Percentiles rank a stretch among this genome's conserved stretches.
Evolutionary conservation across 2,329 filamentous ascomycete species (phyloP).

Genomic region (Stagonosporopsis cucurbitacearum): DNA sequence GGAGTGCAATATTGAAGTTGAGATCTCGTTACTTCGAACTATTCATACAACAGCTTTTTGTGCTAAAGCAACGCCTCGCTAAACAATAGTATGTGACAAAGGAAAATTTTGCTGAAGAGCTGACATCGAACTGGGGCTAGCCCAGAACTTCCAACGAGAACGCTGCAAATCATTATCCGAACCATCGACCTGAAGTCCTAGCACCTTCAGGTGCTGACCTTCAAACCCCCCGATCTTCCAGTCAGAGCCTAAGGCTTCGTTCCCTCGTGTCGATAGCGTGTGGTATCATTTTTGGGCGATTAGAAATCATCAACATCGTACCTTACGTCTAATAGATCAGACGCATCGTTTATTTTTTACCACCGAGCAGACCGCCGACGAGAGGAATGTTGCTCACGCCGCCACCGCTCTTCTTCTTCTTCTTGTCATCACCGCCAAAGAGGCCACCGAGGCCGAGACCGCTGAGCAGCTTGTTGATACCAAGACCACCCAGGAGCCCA

Average conservation of each 20-base stretch:
- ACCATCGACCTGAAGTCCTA: slow-evolving; percentile 6
- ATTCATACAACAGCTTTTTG: slow-evolving; percentile 24
- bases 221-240: slow-evolving; percentile 45
- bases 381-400: slow-evolving; percentile 52
- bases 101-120: slow-evolving; percentile 22
- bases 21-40: slow-evolving; percentile 20
- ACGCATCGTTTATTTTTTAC: slow-evolving; percentile 37
- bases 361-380: slow-evolving; percentile 57
- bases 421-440: slow-evolving; percentile 62
- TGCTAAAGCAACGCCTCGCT: slow-evolving; percentile 9
- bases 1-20: slow-evolving; percentile 1
- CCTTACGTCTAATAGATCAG: slow-evolving; percentile 6
- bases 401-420: slow-evolving; percentile 57
- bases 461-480: slow-evolving; percentile 75
- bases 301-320: slow-evolving; percentile 22
- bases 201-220: slow-evolving; percentile 21
- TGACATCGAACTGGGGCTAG: slow-evolving; percentile 15
- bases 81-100: slow-evolving; percentile 20
- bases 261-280: slow-evolving; percentile 27
- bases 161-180: slow-evolving; percentile 17
- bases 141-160: slow-evolving; percentile 18
- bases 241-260: slow-evolving; percentile 18
- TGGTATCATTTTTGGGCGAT: slow-evolving; percentile 26
- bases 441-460: slow-evolving; percentile 69
- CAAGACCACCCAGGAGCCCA: slow-evolving; percentile 76